These are phyloP conservation scores for Wickerhamiella allomyrinae DNA, from an alignment of 805 yeast species.

Conservation along the genomic window DNA sequence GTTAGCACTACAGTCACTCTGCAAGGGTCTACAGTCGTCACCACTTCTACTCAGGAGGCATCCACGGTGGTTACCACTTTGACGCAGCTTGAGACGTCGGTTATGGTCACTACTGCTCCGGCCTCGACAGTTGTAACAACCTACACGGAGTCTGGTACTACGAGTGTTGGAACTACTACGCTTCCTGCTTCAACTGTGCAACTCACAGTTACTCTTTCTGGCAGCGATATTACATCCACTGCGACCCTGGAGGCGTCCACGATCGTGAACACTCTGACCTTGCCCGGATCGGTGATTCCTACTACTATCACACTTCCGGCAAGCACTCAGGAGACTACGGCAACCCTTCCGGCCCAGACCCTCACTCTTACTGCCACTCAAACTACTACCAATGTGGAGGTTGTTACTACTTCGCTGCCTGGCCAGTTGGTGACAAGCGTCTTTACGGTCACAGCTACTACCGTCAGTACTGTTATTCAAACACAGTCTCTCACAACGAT, in stretches of 20 bases:
- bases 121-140: not conserved
- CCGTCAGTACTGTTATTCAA: not conserved
- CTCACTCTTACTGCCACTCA: not conserved
- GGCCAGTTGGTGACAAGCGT: not conserved
- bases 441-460: not conserved
- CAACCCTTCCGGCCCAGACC: not conserved
- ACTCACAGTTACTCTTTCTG: not conserved
- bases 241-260: slow-evolving; percentile 1
- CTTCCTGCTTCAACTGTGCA: not conserved
- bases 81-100: not conserved
- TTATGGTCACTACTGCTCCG: not conserved
- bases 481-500: not conserved
- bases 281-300: not conserved
- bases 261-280: not conserved
- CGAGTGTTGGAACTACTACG: not conserved
- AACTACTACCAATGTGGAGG: not conserved
- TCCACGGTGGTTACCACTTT: not conserved
- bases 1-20: not conserved
- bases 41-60: slow-evolving; percentile 1
- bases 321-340: not conserved
- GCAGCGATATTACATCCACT: not conserved
- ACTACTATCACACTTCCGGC: not conserved
- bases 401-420: not conserved
- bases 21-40: not conserved
- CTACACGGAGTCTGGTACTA: not conserved